phyloP scores from a whole-genome alignment of 2,329 filamentous ascomycete genomes.

The Trichoderma pleuroti region DNA sequence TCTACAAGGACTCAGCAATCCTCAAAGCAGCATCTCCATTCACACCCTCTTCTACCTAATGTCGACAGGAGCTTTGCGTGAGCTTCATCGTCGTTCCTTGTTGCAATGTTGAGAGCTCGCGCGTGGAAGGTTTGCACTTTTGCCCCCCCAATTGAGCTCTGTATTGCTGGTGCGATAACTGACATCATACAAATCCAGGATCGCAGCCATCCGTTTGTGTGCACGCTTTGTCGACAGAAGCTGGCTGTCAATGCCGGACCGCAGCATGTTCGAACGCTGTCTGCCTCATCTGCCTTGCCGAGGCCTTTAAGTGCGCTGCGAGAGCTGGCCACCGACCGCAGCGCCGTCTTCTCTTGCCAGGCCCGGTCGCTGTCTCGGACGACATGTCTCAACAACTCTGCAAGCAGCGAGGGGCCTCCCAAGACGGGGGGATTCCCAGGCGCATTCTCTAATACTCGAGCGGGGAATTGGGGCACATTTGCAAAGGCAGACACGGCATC shows the following conservation, averaged over 20 bases:
- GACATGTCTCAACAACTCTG: slow-evolving; percentile 22
- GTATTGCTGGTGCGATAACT: not conserved
- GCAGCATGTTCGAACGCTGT: not conserved
- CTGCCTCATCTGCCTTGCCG: not conserved
- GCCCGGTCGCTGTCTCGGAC: slow-evolving; percentile 31
- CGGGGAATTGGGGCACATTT: slow-evolving; percentile 24
- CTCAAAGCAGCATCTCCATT: not conserved
- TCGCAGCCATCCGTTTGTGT: slow-evolving; percentile 39
- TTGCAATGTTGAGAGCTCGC: slow-evolving; percentile 44
- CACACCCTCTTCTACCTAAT: not conserved
- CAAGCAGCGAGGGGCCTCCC: slow-evolving; percentile 22
- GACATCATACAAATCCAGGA: slow-evolving; percentile 28
- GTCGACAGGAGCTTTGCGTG: slow-evolving; percentile 2
- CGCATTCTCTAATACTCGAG: slow-evolving; percentile 23
- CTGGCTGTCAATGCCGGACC: slow-evolving; percentile 23
- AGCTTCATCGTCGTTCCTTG: slow-evolving; percentile 12
- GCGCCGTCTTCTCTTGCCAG: slow-evolving; percentile 5
- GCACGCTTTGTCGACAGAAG: slow-evolving; percentile 38
- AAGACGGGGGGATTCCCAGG: slow-evolving; percentile 27
- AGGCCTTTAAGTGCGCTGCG: not conserved
- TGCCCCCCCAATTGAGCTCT: not conserved
- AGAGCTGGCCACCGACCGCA: not conserved
- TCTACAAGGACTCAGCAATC: not conserved
- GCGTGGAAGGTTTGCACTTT: slow-evolving; percentile 36
- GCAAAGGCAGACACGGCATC: slow-evolving; percentile 13